Conservation (phyloP, 139 green algal species). For the Coelastrella sp. region DNA sequence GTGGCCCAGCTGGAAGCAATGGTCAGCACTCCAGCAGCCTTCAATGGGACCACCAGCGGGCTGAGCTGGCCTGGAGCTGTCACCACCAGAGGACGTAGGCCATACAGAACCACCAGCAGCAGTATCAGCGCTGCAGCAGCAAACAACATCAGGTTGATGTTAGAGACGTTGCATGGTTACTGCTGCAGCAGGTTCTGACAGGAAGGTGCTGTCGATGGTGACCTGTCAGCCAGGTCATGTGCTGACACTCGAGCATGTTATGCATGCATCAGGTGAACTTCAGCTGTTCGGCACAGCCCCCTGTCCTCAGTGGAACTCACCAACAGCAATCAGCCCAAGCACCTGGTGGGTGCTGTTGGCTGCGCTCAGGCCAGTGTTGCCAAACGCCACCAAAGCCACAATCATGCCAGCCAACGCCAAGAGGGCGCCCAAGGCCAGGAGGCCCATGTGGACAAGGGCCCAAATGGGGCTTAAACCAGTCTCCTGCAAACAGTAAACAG, state of each 20-base stretch:
- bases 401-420: slow-evolving; percentile 27
- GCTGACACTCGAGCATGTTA: no score
- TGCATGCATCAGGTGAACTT: no score
- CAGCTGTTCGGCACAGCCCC: neutral
- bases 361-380: neutral
- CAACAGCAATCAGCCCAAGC: slow-evolving; percentile 15
- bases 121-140: neutral
- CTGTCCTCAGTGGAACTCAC: neutral
- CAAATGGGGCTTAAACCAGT: slow-evolving; percentile 1
- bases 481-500: neutral
- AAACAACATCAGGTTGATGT: neutral
- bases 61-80: neutral
- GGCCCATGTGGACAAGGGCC: neutral
- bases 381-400: slow-evolving; percentile 22
- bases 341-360: neutral
- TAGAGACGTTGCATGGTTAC: no score
- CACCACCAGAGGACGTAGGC: slow-evolving; percentile 5
- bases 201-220: no score
- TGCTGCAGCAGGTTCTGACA: no score
- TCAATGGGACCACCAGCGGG: neutral
- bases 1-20: slow-evolving; percentile 1
- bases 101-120: slow-evolving; percentile 19
- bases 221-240: no score
- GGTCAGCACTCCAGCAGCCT: neutral
- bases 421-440: neutral